phyloP scores from a whole-genome alignment of 2,329 filamentous ascomycete genomes.

The Achaetomium macrosporum region DNA sequence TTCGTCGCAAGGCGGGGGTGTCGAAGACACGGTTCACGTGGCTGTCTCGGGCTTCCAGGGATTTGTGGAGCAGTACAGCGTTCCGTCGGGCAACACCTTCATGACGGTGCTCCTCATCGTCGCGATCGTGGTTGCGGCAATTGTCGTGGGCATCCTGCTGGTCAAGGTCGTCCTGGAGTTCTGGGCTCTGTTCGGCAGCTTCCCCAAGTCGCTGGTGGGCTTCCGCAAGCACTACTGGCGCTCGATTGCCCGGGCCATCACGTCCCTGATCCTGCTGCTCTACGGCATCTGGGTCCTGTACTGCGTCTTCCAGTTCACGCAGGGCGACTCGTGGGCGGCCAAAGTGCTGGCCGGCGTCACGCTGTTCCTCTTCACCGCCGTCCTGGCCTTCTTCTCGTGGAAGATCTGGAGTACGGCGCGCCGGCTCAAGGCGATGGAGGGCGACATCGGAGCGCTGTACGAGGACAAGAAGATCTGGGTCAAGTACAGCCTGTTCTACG shows the following conservation, averaged over 20 bases:
- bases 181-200: slow-evolving; percentile 84
- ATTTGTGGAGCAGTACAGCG: slow-evolving; percentile 75
- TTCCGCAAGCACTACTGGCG: slow-evolving; percentile 98
- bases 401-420: slow-evolving; percentile 74
- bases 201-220: slow-evolving; percentile 70
- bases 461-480: slow-evolving; percentile 87
- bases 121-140: slow-evolving; percentile 75
- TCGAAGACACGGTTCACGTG: slow-evolving; percentile 35
- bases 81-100: slow-evolving; percentile 87
- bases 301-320: slow-evolving; percentile 91
- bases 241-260: slow-evolving; percentile 81
- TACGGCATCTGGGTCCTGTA: slow-evolving; percentile 96
- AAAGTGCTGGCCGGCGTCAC: slow-evolving; percentile 79
- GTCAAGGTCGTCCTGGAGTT: slow-evolving; percentile 86
- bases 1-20: slow-evolving; percentile 18
- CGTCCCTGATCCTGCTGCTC: slow-evolving; percentile 80
- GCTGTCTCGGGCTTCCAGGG: slow-evolving; percentile 71
- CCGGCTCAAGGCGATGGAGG: slow-evolving; percentile 67
- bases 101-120: slow-evolving; percentile 91
- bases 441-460: slow-evolving; percentile 67
- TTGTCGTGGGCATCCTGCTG: slow-evolving; percentile 79
- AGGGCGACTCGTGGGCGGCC: slow-evolving; percentile 90
- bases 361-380: slow-evolving; percentile 68
- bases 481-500: slow-evolving; percentile 97
- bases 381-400: slow-evolving; percentile 78